These are phyloP conservation scores for Umbilicus rupestris DNA, from an alignment of 164 flowering plant genomes.

Conservation along the genomic window DNA sequence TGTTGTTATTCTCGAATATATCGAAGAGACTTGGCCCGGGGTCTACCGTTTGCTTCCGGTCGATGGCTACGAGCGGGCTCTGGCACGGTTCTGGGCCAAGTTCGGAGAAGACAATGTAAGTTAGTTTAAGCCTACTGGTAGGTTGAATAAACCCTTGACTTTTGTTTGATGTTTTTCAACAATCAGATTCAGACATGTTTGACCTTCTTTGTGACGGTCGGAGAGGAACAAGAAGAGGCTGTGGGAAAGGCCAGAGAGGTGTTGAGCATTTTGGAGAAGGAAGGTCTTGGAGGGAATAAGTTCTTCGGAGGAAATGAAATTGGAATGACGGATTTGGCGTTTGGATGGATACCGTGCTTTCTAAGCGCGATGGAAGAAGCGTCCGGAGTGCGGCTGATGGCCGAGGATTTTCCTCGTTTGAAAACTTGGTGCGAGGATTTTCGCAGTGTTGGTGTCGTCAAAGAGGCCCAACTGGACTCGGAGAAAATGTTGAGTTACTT, in stretches of 20 bases:
- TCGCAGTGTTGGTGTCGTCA: slow-evolving; percentile 3
- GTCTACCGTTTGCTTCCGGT: slow-evolving; percentile 6
- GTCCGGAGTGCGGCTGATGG: slow-evolving; percentile 2
- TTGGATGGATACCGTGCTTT: slow-evolving; percentile 8
- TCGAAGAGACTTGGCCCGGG: slow-evolving; percentile 12
- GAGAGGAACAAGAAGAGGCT: slow-evolving; percentile 3
- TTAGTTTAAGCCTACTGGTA: too few species aligned
- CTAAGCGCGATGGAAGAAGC: slow-evolving; percentile 5
- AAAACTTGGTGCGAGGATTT: slow-evolving; percentile 3
- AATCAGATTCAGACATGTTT: not conserved
- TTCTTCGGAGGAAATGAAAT: slow-evolving; percentile 4
- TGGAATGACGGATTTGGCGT: slow-evolving; percentile 8
- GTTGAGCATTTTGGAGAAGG: not conserved
- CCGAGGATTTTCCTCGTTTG: not conserved
- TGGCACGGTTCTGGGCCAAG: slow-evolving; percentile 9
- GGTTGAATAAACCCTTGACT: too few species aligned
- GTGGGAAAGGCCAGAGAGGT: slow-evolving; percentile 2
- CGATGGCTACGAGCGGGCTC: slow-evolving; percentile 7
- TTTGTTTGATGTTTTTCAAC: too few species aligned
- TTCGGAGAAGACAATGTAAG: slow-evolving; percentile 11
- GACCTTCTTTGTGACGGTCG: not conserved
- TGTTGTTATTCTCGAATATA: slow-evolving; percentile 11
- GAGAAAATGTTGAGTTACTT: slow-evolving; percentile 9
- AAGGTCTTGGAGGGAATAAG: slow-evolving; percentile 1
- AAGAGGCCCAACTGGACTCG: not conserved